Conservation (phyloP, 345 rosid species). For the Citrus inodora region DNA sequence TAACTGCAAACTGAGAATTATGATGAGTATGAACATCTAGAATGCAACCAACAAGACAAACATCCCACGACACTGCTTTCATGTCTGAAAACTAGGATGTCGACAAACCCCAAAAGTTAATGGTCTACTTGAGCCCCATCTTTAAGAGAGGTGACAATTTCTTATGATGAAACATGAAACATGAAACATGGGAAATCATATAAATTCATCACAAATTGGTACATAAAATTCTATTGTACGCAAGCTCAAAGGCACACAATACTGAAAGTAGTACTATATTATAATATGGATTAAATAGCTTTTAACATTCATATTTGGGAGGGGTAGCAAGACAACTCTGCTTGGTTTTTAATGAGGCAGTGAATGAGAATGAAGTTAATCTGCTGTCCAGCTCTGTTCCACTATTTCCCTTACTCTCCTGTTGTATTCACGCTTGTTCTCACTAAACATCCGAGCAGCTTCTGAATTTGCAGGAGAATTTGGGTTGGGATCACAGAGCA, state of each 20-base stretch:
- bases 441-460: constrained; percentile 75
- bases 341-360: background rate
- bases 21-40: background rate
- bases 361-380: constrained; percentile 18
- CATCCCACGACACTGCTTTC: background rate
- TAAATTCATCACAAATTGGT: constrained; percentile 14
- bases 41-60: background rate
- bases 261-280: background rate
- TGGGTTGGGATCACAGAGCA: constrained; percentile 79
- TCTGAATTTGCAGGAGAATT: constrained; percentile 81
- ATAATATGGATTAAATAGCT: constrained; percentile 9
- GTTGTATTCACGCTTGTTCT: constrained; percentile 69
- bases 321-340: background rate
- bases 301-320: constrained; percentile 4
- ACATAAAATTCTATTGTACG: constrained; percentile 19
- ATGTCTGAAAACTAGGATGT: background rate
- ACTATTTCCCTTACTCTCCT: constrained; percentile 59
- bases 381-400: constrained; percentile 78
- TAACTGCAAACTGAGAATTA: background rate
- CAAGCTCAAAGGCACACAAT: constrained; percentile 16
- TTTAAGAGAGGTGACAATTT: background rate
- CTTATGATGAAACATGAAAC: background rate
- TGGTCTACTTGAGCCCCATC: background rate
- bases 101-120: background rate
- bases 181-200: constrained; percentile 2